phyloP scores from a whole-genome alignment of 352 stramenopile species.

The Globisporangium alternatum region DNA sequence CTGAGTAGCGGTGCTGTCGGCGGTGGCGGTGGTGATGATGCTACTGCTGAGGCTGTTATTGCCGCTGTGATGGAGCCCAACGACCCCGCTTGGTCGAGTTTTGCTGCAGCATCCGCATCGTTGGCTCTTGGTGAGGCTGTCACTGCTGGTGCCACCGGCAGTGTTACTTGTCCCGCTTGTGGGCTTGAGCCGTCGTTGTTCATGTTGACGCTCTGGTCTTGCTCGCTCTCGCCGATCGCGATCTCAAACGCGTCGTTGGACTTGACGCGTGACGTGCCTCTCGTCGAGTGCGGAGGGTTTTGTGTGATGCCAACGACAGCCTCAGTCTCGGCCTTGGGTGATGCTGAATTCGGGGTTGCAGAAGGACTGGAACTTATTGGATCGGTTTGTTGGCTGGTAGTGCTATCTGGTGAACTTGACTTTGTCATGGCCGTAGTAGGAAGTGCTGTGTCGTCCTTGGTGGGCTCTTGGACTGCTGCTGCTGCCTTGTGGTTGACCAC shows the following conservation, averaged over 20 bases:
- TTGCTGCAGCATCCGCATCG: background rate
- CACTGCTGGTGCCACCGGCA: background rate
- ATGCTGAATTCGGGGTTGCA: background rate
- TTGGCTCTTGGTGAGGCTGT: background rate
- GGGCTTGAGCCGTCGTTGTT: background rate
- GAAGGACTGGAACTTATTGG: background rate
- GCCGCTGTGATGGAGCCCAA: background rate
- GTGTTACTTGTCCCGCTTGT: background rate
- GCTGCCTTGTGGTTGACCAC: constrained; percentile 9
- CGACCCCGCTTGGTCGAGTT: background rate
- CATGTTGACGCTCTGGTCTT: background rate
- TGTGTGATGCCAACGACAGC: background rate
- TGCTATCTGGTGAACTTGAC: background rate
- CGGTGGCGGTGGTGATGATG: background rate
- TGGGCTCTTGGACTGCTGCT: background rate
- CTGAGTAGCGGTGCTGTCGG: background rate
- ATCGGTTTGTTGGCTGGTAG: background rate
- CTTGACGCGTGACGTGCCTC: background rate
- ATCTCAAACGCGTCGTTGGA: constrained; percentile 12
- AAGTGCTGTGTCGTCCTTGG: background rate
- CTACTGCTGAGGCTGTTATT: background rate
- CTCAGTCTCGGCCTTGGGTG: background rate
- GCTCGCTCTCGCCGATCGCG: constrained; percentile 14
- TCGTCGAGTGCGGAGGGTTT: background rate
- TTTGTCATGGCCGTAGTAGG: background rate